These are phyloP conservation scores for Gnomoniopsis smithogilvyi DNA, from an alignment of 2,329 filamentous ascomycete species.

Conservation along the genomic window DNA sequence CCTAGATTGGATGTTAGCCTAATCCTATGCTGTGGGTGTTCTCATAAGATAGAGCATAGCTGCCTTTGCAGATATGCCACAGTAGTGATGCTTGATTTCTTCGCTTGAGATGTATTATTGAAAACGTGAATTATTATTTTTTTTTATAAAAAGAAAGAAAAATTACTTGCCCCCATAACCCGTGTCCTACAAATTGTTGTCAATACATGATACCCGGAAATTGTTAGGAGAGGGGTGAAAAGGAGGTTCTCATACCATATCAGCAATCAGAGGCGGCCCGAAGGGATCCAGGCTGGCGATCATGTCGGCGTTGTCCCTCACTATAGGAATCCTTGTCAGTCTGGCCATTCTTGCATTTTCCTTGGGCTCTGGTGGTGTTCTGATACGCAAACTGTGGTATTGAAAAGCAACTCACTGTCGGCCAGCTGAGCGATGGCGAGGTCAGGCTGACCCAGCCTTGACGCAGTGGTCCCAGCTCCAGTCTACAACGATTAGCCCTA, in stretches of 20 bases:
- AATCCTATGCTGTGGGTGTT: not conserved
- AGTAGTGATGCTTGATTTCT: too few species aligned
- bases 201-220: not conserved
- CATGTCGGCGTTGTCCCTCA: conserved; percentile 51
- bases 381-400: too few species aligned
- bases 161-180: conserved; percentile 45
- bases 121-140: too few species aligned
- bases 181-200: conserved; percentile 34
- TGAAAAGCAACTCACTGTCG: conserved; percentile 30
- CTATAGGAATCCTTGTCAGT: not conserved
- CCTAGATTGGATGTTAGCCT: conserved; percentile 20
- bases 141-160: too few species aligned
- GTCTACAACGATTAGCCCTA: conserved; percentile 37
- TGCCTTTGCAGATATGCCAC: not conserved
- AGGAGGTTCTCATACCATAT: conserved; percentile 28
- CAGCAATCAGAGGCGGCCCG: conserved; percentile 45
- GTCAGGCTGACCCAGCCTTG: conserved; percentile 59
- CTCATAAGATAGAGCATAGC: not conserved
- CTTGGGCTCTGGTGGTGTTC: not conserved
- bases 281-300: conserved; percentile 46
- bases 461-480: conserved; percentile 59
- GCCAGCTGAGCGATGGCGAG: conserved; percentile 52
- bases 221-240: not conserved
- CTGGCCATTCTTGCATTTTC: not conserved
- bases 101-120: not conserved